These are phyloP conservation scores for apple (Malus domestica) DNA, from an alignment of 306 rosid species.

Conservation along the genomic window DNA sequence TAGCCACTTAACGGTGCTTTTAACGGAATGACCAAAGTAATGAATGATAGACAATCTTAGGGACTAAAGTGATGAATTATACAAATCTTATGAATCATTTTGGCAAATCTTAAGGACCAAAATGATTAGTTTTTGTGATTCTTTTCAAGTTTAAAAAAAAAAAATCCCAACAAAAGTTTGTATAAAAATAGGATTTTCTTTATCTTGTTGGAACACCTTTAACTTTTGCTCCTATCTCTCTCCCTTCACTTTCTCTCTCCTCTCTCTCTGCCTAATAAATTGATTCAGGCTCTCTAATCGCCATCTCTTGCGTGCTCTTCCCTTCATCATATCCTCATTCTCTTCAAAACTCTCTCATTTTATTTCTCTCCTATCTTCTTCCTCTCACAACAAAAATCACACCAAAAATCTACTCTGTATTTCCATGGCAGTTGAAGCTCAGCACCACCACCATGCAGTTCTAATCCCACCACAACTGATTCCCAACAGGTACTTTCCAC, in stretches of 20 bases:
- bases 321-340: conserved; percentile 16
- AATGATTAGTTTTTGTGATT: background rate
- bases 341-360: conserved; percentile 3
- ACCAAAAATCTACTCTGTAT: background rate
- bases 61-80: too few species aligned
- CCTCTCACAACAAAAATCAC: background rate
- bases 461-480: conserved; percentile 53
- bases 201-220: conserved; percentile 26
- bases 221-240: conserved; percentile 24
- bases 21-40: too few species aligned
- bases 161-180: background rate
- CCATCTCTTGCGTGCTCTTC: conserved; percentile 49
- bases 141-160: background rate
- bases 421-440: conserved; percentile 83
- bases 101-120: too few species aligned
- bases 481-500: conserved; percentile 25
- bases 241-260: background rate
- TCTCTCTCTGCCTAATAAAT: background rate
- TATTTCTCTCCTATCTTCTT: conserved; percentile 3
- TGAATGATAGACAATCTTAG: too few species aligned
- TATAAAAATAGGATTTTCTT: conserved; percentile 12
- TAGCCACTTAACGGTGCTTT: too few species aligned
- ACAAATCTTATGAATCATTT: too few species aligned
- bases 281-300: background rate
- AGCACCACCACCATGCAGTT: conserved; percentile 30